Evolutionary conservation across 164 flowering plant genomes (phyloP), one percentile per base, ranked within the genome.

Genomic region (Liquidambar formosana): DNA sequence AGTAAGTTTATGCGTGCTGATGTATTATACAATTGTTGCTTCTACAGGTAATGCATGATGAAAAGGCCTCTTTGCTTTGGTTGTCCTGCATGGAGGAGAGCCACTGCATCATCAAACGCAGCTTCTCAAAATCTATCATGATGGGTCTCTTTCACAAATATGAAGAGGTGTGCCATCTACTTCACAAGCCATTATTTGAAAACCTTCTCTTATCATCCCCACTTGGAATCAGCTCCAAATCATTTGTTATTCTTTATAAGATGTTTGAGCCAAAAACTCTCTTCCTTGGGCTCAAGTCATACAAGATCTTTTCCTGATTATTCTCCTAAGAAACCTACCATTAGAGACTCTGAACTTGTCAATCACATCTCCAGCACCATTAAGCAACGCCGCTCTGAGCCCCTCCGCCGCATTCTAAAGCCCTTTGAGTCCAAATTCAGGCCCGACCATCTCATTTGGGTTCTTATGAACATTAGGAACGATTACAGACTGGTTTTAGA

Each of bases 291-390:
- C 18, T 75, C 75, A 16, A 48, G 70, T 6, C 56, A 49, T 72
- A 4, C 68, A 14, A 80, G 94, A 66, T 86, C 86, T 22, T 89
- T 87, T 66, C 94, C 94, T n/a, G 82, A 82, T 61, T 89, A 80
- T 72, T 84, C 90, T 54, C 94, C 92, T 0, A 87, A 83, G 65
- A 87, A 76, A 61, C 85, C 84, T 22, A 74, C 84, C 59, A 63
- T 84, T 51, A 71, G 43, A 71, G 91, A 89, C 68, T 69, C 89
- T 43, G 90, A 87, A 61, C 76, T 89, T n/a, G 84, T 87, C 12
- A 74, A 80, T 48, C 82, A 62, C 19, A 73, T 89, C 51, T 76
- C 86, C 4, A 79, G 73, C 13, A 57, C 83, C 48, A 73, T 89
- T 38, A 87, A 84, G 74, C 82, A 79, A 56, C 88, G 88, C 11